Base-by-base conservation (phyloP, 768 basidiomycete genomes). In the Auricularia sp. region DNA sequence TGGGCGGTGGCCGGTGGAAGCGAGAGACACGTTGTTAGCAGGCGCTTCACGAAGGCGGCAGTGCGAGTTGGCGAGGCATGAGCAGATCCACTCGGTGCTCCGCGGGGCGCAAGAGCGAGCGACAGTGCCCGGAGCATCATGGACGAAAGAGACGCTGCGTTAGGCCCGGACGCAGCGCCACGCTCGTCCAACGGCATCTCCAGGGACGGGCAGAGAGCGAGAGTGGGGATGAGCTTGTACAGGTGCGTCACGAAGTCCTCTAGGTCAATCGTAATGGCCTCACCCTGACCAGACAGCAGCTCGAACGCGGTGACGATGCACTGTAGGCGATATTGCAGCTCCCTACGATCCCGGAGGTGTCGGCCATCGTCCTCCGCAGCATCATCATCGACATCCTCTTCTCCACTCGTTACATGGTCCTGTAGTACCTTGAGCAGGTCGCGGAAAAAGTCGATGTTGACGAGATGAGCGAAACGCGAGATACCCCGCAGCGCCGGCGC, bases 281-380 rank as follows among this genome's bases (percentile, higher is more conserved):
- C 97, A 75, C 96, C 97, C 85, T 99, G 97, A 34, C 97, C 97
- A 12, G 91, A 90, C 51, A 98, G 83, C 60, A 99, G 84, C 71
- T 98, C 94, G 71, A 98, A 98, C n/a, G 96, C 97, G 47, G 97
- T 97, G 65, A 91, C 86, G 70, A 98, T 92, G 70, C 92, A 97
- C 66, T 87, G 77, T 65, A 99, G 78, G 68, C 83, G 84, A 68
- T 82, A 84, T 66, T 80, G 83, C 63, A 85, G 75, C 59, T 79
- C 75, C 53, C 70, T 71, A 54, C 73, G 76, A 64, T 80, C 78
- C 34, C 73, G 72, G 35, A 36, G 60, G 29, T 66, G 64, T 64
- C 63, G 67, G 64, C 63, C 68, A 65, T 68, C 73, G 34, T 73
- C 74, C 59, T 75, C 74, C 59, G 73, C 76, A 33, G 74, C 75